Percentiles rank a stretch among this genome's conserved stretches.
Evolutionary conservation across 2,329 filamentous ascomycete genomes (phyloP).

Genomic region (Tolypocladium nubicola): DNA sequence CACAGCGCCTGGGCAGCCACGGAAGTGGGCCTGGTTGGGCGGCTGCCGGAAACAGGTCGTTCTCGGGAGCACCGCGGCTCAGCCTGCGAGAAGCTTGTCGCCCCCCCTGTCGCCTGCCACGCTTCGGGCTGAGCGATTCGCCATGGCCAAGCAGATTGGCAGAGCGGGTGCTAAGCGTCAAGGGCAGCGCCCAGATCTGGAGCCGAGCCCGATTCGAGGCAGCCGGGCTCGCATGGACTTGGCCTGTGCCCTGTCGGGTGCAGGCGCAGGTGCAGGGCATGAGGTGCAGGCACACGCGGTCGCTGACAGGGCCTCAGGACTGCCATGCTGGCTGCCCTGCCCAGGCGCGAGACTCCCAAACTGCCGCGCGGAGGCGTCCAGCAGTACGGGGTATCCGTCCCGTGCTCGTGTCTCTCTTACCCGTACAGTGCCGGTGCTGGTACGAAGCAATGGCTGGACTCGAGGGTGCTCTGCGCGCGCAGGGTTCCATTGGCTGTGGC

Average conservation of each 20-base stretch:
- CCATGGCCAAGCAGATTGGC: background rate
- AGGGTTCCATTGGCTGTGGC: constrained; percentile 1
- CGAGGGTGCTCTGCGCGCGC: background rate
- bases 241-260: background rate
- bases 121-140: background rate
- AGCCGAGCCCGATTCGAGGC: background rate
- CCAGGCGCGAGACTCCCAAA: too few species aligned
- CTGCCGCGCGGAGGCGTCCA: background rate
- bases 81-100: constrained; percentile 3
- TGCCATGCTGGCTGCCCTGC: background rate
- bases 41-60: constrained; percentile 5
- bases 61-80: constrained; percentile 8
- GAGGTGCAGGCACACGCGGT: background rate
- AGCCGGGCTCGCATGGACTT: background rate
- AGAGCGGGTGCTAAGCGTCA: background rate
- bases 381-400: background rate
- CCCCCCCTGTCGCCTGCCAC: constrained; percentile 1
- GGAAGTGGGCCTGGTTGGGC: background rate
- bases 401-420: too few species aligned
- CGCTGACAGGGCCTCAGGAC: background rate
- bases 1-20: background rate
- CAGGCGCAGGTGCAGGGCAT: background rate
- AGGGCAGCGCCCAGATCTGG: background rate
- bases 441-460: background rate
- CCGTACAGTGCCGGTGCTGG: background rate